phyloP scores from a whole-genome alignment of 1,284 basidiomycete genomes.

The Ustilago hordei region DNA sequence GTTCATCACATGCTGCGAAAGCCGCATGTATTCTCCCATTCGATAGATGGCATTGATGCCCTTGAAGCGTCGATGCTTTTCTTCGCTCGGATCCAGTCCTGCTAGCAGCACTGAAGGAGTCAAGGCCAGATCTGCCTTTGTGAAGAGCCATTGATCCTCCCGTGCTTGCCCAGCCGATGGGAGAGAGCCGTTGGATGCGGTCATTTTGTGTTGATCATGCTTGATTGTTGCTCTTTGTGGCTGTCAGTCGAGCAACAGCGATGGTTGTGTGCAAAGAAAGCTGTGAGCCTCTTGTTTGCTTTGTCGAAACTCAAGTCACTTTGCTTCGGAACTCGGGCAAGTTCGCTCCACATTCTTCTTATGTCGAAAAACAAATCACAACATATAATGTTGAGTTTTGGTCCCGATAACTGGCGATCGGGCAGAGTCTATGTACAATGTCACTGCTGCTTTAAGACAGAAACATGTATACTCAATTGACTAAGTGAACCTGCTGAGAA shows the following conservation, averaged over 20 bases:
- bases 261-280: background rate
- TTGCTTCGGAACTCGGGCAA: no score
- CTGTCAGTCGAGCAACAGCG: background rate
- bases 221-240: conserved; percentile 3
- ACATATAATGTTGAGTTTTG: no score
- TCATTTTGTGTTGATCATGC: conserved; percentile 34
- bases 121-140: conserved; percentile 39
- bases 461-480: no score
- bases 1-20: conserved; percentile 62
- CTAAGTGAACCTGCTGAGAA: no score
- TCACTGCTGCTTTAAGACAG: no score
- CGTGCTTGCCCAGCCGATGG: conserved; percentile 17
- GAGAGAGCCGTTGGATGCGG: conserved; percentile 23
- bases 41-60: conserved; percentile 61
- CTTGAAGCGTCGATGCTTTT: conserved; percentile 59
- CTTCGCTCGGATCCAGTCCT: conserved; percentile 41
- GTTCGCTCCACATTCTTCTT: no score
- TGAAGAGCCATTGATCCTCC: conserved; percentile 59
- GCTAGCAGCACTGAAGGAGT: conserved; percentile 52
- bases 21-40: conserved; percentile 62
- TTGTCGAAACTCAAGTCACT: no score
- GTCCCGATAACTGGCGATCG: no score
- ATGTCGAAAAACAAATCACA: no score
- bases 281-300: background rate
- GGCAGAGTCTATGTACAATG: no score